Evolutionary conservation across 495 filamentous ascomycete species (phyloP), one percentile per base, ranked within the genome.

Genomic region (Penicillium pancosmium): DNA sequence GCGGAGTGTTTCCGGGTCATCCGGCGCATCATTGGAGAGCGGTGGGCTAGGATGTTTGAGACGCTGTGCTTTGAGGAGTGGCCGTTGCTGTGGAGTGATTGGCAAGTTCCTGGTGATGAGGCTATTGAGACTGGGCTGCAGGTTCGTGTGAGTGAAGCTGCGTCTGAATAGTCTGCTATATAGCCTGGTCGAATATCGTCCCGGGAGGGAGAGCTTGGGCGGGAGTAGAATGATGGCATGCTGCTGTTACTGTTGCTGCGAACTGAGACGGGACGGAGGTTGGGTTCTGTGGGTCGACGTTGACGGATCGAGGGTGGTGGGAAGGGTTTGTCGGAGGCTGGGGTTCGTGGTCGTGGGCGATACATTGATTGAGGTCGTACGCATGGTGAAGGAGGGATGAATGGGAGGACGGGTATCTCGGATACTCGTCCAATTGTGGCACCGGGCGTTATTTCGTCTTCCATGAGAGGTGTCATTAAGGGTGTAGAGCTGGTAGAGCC

Each of bases 1-100:
- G 88, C 88, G 5, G 84, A 74, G 34, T 72, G 65, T 34, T 73
- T 73, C 27, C 72, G 60, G 0, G 73, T 59, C 50, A 69, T 71
- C 9, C 60, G 61, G 18, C 68, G 71, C 52, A 68, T 63, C 41
- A 68, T 66, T 3, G 68, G 72, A 2, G 71, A 63, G 21, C 69
- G 69, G 7, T 63, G 63, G 1, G 60, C 8, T 10, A 65, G 50
- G 12, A 59, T 56, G 49, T 68, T 72, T n/a, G 69, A 67, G 10
- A 64, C 57, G 54, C 67, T 74, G 57, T 66, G 65, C 21, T 56
- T 51, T 2, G 72, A 69, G 16, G 50, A 51, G 21, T 48, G 35
- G 9, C 64, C 62, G 25, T 63, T 62, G 18, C 57, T 62, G 11
- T 73, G 70, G 44, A 62, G 74, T 12, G 65, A 60, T 16, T 31